Evolutionary conservation across 2,329 filamentous ascomycete genomes (phyloP).

Genomic region (Exophiala mesophila): DNA sequence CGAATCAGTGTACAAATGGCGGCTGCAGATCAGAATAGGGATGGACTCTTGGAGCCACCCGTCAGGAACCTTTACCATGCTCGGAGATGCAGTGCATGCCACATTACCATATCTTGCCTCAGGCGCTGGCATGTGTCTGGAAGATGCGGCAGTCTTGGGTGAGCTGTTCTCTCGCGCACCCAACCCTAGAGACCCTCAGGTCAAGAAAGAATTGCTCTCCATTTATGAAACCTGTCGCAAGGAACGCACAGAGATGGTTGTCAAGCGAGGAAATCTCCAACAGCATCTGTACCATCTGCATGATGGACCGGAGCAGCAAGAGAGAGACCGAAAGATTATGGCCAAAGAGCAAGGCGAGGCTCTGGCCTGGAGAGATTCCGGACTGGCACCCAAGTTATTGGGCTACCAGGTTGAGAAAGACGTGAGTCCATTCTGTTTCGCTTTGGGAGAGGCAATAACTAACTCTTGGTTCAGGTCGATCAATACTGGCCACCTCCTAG

Average conservation of each 20-base stretch:
- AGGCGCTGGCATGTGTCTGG: slow-evolving; percentile 31
- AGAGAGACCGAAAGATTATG: slow-evolving; percentile 45
- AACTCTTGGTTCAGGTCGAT: slow-evolving; percentile 5
- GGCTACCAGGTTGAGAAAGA: slow-evolving; percentile 39
- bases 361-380: slow-evolving; percentile 40
- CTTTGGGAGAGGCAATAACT: neutral
- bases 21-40: slow-evolving; percentile 38
- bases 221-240: slow-evolving; percentile 55
- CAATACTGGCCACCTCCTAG: slow-evolving; percentile 10
- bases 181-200: slow-evolving; percentile 26
- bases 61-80: slow-evolving; percentile 30
- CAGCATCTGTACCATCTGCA: slow-evolving; percentile 59
- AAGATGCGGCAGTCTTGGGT: slow-evolving; percentile 32
- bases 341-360: slow-evolving; percentile 34
- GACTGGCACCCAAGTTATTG: slow-evolving; percentile 35
- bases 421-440: slow-evolving; percentile 26
- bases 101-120: slow-evolving; percentile 37
- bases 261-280: slow-evolving; percentile 56
- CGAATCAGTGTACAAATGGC: slow-evolving; percentile 25
- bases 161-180: slow-evolving; percentile 29
- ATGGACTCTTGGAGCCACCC: slow-evolving; percentile 20
- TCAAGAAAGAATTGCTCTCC: slow-evolving; percentile 20
- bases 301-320: slow-evolving; percentile 53
- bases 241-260: slow-evolving; percentile 55
- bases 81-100: slow-evolving; percentile 43